Base-by-base conservation (phyloP, 805 yeast species). In the Zygosaccharomyces bisporus region DNA sequence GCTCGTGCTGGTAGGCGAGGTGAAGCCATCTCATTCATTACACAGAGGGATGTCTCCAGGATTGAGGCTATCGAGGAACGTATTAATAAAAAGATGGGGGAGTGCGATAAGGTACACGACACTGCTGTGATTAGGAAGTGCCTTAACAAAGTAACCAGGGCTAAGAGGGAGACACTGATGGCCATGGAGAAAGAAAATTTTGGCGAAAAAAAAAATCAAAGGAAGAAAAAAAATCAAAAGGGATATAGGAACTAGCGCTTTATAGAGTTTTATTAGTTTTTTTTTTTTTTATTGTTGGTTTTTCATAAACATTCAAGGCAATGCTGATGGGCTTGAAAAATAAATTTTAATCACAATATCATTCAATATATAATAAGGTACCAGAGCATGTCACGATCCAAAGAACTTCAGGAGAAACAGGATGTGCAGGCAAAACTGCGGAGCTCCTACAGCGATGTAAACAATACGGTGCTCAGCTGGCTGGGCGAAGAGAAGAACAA, bases 1-100 rank as follows among this genome's bases (percentile, higher is more conserved):
- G 99, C 98, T 7, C 85, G 99, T 76, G 98, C 98, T 2, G 98
- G 98, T 2, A 75, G 95, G 55, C 68, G 71, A 40, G 99, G 99
- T 68, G 87, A 80, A 51, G 77, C 95, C 5, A 71, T 93, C 1
- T 79, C 93, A 10, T 74, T 93, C 46, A 84, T 93, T 3, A 79
- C 95, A 1, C 96, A 90, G 56, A 79, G 83, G 47, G 99, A 91
- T 61, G 81, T 93, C 10, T 75, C 73, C 19, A 75, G 98, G 56
- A 75, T 93, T 4, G 76, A 84, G 49, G 82, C 91, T 5, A 91
- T 93, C 43, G 99, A 93, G 63, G 87, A 80, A 43, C 75, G 97
- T 53, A 84, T 88, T 33, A 81, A 80, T 35, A 75, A 77, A 51
- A 85, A 88, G 61, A 82, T 93, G 88, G 80, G 73, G n/a, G 77